Percentiles rank a stretch among this genome's conserved stretches.
These are phyloP conservation scores for Filosporella fistucella DNA, from an alignment of 495 filamentous ascomycete genomes.

Conservation along the genomic window DNA sequence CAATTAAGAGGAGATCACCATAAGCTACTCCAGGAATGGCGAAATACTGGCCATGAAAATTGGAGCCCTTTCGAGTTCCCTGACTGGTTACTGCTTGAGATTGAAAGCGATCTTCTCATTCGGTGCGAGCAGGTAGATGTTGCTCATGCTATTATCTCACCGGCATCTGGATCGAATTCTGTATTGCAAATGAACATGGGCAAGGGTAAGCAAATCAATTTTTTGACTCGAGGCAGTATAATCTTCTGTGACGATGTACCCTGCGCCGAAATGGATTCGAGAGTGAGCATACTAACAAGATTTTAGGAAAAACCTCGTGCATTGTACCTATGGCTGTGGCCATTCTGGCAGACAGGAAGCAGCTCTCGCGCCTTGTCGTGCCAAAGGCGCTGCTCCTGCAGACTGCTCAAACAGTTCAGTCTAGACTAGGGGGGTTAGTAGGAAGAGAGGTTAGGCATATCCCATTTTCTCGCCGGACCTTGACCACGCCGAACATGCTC, in stretches of 20 bases:
- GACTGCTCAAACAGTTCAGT: constrained; percentile 9
- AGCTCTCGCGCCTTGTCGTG: constrained; percentile 12
- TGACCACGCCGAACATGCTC: not conserved
- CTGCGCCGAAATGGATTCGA: constrained; percentile 35
- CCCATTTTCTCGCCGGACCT: constrained; percentile 14
- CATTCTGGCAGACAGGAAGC: constrained; percentile 9
- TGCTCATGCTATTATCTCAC: constrained; percentile 44
- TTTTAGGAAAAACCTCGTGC: constrained; percentile 16
- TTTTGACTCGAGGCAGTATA: constrained; percentile 42
- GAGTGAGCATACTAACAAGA: constrained; percentile 49
- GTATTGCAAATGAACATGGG: constrained; percentile 49
- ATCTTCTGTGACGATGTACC: constrained; percentile 40
- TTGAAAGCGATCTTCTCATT: constrained; percentile 50
- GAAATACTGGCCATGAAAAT: constrained; percentile 43
- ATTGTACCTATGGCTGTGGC: constrained; percentile 19
- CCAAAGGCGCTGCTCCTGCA: constrained; percentile 16
- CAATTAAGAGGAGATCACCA: constrained; percentile 20
- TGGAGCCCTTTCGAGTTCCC: constrained; percentile 40
- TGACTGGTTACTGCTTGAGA: constrained; percentile 56
- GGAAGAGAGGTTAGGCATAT: constrained; percentile 12
- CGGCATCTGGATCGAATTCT: constrained; percentile 38
- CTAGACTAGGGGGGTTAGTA: constrained; percentile 14
- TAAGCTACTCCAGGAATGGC: constrained; percentile 30
- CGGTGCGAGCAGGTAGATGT: constrained; percentile 47
- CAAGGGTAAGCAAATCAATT: constrained; percentile 31